Percentiles rank a stretch among this genome's conserved stretches.
phyloP scores from a whole-genome alignment of 192 early-diverging fungal genomes.

The Dissophora ornata region DNA sequence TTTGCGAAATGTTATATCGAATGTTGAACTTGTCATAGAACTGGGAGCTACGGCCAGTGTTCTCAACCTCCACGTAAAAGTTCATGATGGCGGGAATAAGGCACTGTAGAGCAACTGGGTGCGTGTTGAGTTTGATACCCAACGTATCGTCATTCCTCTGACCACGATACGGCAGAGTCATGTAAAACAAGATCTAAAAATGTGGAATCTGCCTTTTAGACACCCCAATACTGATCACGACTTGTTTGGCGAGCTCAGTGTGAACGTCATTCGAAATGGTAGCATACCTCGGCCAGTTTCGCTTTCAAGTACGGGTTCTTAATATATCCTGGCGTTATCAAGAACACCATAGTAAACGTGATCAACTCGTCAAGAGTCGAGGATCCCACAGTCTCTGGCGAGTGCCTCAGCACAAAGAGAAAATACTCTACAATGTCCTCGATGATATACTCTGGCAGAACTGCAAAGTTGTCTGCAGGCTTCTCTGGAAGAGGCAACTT shows the following conservation, averaged over 20 bases:
- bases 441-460: conserved; percentile 92
- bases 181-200: conserved; percentile 79
- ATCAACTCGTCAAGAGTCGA: conserved; percentile 62
- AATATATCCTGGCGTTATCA: conserved; percentile 81
- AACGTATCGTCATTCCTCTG: conserved; percentile 71
- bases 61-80: conserved; percentile 97
- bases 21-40: conserved; percentile 99
- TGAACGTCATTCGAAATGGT: neutral
- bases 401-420: conserved; percentile 70
- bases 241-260: neutral
- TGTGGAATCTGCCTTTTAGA: neutral
- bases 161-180: conserved; percentile 74
- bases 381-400: conserved; percentile 52
- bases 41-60: conserved; percentile 90
- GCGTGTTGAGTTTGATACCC: conserved; percentile 72
- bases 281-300: conserved; percentile 88
- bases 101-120: conserved; percentile 77
- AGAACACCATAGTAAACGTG: conserved; percentile 82
- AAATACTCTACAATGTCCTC: conserved; percentile 91
- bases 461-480: conserved; percentile 69
- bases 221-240: no score
- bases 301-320: conserved; percentile 97
- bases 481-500: conserved; percentile 68
- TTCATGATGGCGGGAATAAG: conserved; percentile 86
- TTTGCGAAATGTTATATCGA: conserved; percentile 94